Base-by-base conservation (phyloP, 768 basidiomycete genomes). In the Mycena vulgaris region DNA sequence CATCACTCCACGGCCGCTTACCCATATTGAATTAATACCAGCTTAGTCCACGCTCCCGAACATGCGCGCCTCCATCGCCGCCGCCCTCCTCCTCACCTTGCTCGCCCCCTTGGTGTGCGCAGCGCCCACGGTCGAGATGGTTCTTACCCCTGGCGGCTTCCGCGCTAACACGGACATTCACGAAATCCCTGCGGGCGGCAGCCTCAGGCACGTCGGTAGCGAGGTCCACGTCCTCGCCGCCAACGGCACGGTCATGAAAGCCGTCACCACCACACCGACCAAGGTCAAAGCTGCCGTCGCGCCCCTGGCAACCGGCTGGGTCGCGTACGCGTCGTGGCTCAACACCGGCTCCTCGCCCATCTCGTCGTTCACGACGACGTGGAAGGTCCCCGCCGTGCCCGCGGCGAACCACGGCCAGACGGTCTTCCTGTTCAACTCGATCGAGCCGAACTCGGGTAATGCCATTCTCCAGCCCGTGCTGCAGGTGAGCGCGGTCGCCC, bases 361-460 rank as follows among this genome's bases (percentile, higher is more conserved):
- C 42, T 57, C 70, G 58, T 68, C 60, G 16, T 71, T 74, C 67
- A 71, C 63, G 10, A 71, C 73, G 35, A 66, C 58, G 10, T 74
- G 73, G 73, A 62, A 39, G 30, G 73, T 74, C 17, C 73, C 73
- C 23, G 45, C 73, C 4, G 70, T 74, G 2, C 73, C 73, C 7
- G 40, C 52, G 16, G 52, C 66, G 17, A 69, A 74, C 64, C 42
- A 66, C 51, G 67, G 56, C 4, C 73, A 74, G 67, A 74, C 73
- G 0, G 28, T 71, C n/a, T 74, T 74, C 63, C 57, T 74, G 47
- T 74, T 74, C 63, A 71, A 71, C 60, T 61, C 63, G 14, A 74
- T 74, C 8, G 66, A 74, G 60, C 73, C 73, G 31, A 69, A 47
- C 53, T 19, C 51, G 8, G 66, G 57, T 10, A 16, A 52, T 16